Percentiles rank a stretch among this genome's conserved stretches.
phyloP scores from a whole-genome alignment of 2,329 filamentous ascomycete genomes.

The Alternaria arborescens region DNA sequence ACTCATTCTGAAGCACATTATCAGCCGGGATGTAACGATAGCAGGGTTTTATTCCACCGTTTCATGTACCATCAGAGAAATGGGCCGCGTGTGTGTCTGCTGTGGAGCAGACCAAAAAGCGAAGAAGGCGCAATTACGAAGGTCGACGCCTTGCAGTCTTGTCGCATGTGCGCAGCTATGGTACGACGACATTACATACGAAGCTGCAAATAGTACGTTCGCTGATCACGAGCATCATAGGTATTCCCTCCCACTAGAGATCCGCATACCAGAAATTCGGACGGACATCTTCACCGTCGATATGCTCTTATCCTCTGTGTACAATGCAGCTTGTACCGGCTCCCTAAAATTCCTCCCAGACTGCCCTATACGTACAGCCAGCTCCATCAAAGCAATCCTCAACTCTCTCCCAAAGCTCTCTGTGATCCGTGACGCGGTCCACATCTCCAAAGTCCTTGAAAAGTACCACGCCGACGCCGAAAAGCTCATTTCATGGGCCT shows the following conservation, averaged over 20 bases:
- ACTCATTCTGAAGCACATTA: constrained; percentile 26
- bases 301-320: constrained; percentile 38
- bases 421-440: constrained; percentile 24
- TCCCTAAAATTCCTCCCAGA: constrained; percentile 36
- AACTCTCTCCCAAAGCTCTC: constrained; percentile 38
- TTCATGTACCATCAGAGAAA: constrained; percentile 12
- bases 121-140: constrained; percentile 25
- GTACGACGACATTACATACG: constrained; percentile 4
- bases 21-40: constrained; percentile 14
- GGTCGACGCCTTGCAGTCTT: constrained; percentile 34
- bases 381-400: constrained; percentile 27
- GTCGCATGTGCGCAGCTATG: constrained; percentile 33
- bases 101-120: constrained; percentile 33
- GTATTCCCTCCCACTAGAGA: constrained; percentile 32
- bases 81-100: constrained; percentile 34
- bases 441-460: constrained; percentile 26
- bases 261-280: constrained; percentile 43
- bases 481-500: constrained; percentile 41
- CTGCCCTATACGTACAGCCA: constrained; percentile 32
- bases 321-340: constrained; percentile 32
- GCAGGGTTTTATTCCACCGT: constrained; percentile 27
- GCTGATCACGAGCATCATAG: neutral
- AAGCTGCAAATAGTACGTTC: neutral
- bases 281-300: constrained; percentile 43
- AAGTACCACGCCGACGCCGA: constrained; percentile 33